Evolutionary conservation across 768 basidiomycete genomes (phyloP), one percentile per base, ranked within the genome.

Genomic region (Tremella yokohamensis): DNA sequence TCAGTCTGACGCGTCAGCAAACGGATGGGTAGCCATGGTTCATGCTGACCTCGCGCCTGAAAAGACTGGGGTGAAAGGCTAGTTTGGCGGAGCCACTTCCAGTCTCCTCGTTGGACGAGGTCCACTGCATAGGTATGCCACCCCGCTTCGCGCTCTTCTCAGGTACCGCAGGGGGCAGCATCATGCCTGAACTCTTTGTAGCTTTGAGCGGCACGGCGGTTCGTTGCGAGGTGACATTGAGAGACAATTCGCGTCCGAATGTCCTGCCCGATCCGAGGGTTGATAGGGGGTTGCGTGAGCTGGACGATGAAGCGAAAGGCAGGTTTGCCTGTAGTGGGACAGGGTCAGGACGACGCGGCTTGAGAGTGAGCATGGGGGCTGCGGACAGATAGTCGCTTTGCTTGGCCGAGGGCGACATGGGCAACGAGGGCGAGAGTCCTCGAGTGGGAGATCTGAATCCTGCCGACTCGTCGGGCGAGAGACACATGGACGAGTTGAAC

Each of bases 401-500:
- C 22, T 45, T 45, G 42, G 42, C 42, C 6, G 42, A 45, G 22
- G 42, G 42, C n/a, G 42, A 45, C n/a, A 45, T 45, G 22, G 15
- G 42, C 42, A 45, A 18, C 8, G 42, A 45, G n/a, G 22, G n/a
- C 22, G 42, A 45, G n/a, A 45, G 8, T 15, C 42, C 42, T 45
- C n/a, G 22, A 22, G n/a, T 6, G n/a, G 42, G 42, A 18, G 42
- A 45, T 6, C 42, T 16, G n/a, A 22, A 22, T 6, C n/a, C 26
- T 29, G 52, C n/a, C 22, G 52, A 39, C 25, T 65, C 61, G 49
- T 45, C 22, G 13, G 40, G n/a, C 9, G 57, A 48, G 20, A 69
- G 45, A 18, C 67, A 68, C 68, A 73, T 64, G 58, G 71, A 73
- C 15, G 71, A 73, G 63, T 70, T 73, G 71, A 73, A 73, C 1